Conservation (phyloP, 805 yeast genomes). For the Nematodospora valgi region DNA sequence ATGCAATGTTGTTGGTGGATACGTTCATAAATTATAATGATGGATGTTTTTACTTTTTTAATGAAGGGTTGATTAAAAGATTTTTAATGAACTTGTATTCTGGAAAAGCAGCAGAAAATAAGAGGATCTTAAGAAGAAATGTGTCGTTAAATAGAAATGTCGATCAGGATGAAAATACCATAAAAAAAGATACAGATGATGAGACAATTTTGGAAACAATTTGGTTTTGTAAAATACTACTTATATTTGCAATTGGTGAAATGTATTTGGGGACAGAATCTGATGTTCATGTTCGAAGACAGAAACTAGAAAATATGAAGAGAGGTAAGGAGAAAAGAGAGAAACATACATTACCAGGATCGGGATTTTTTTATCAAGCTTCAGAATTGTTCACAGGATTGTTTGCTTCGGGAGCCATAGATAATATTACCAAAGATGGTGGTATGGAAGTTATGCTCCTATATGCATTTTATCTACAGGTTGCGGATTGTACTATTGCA, state of each 20-base stretch:
- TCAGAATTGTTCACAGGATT: slow-evolving; percentile 75
- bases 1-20: slow-evolving; percentile 71
- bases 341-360: slow-evolving; percentile 62
- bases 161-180: slow-evolving; percentile 35
- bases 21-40: slow-evolving; percentile 76
- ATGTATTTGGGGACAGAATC: slow-evolving; percentile 79
- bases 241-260: slow-evolving; percentile 78
- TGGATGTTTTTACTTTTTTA: slow-evolving; percentile 81
- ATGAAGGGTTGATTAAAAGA: slow-evolving; percentile 73
- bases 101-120: slow-evolving; percentile 39
- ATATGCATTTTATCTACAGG: slow-evolving; percentile 77
- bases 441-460: slow-evolving; percentile 72
- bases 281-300: slow-evolving; percentile 38
- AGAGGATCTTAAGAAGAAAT: slow-evolving; percentile 34
- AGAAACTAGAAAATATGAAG: slow-evolving; percentile 12
- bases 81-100: slow-evolving; percentile 63
- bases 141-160: slow-evolving; percentile 20
- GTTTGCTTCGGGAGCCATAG: slow-evolving; percentile 77
- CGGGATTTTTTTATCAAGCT: slow-evolving; percentile 74
- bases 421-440: slow-evolving; percentile 73
- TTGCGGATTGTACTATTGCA: slow-evolving; percentile 80
- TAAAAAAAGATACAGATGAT: slow-evolving; percentile 41
- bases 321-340: slow-evolving; percentile 16
- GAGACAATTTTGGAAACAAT: slow-evolving; percentile 69
- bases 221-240: slow-evolving; percentile 73